phyloP scores from a whole-genome alignment of 495 filamentous ascomycete species.

The Cenococcum geophilum region DNA sequence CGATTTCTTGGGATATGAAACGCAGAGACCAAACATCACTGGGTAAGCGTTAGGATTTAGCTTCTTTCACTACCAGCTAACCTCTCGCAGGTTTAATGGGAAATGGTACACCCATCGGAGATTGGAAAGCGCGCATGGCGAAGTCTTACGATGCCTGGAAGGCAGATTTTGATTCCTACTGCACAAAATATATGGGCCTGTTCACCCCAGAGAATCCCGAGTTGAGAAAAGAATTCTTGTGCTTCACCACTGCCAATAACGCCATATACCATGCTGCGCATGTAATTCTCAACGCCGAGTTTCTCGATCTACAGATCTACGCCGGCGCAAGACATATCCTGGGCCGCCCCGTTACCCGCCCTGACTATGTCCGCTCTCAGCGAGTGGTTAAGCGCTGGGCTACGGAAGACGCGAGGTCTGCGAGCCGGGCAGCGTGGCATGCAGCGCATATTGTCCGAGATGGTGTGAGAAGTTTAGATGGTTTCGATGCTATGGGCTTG shows the following conservation, averaged over 20 bases:
- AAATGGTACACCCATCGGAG: conserved; percentile 39
- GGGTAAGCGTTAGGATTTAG: conserved; percentile 20
- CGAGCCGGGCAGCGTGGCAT: conserved; percentile 43
- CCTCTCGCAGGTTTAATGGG: conserved; percentile 19
- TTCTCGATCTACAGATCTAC: conserved; percentile 51
- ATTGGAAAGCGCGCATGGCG: conserved; percentile 47
- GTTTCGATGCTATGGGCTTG: conserved; percentile 45
- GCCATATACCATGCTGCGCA: conserved; percentile 49
- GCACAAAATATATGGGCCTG: conserved; percentile 28
- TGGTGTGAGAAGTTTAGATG: conserved; percentile 44
- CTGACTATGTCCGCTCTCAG: conserved; percentile 45
- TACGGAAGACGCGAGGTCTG: conserved; percentile 10
- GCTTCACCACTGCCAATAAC: conserved; percentile 41
- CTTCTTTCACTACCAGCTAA: conserved; percentile 20
- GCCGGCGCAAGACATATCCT: conserved; percentile 50
- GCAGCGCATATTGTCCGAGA: conserved; percentile 45
- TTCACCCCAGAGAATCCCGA: conserved; percentile 3
- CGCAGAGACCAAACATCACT: conserved; percentile 51
- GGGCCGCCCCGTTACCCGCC: conserved; percentile 42
- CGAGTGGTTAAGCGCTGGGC: conserved; percentile 43
- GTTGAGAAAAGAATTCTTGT: conserved; percentile 36
- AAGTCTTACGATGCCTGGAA: conserved; percentile 51
- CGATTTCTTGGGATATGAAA: conserved; percentile 50
- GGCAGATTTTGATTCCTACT: conserved; percentile 47
- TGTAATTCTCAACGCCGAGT: conserved; percentile 47